Base-by-base conservation (phyloP, 176 grass and related monocot species). In the Puccinellia tenuiflora region DNA sequence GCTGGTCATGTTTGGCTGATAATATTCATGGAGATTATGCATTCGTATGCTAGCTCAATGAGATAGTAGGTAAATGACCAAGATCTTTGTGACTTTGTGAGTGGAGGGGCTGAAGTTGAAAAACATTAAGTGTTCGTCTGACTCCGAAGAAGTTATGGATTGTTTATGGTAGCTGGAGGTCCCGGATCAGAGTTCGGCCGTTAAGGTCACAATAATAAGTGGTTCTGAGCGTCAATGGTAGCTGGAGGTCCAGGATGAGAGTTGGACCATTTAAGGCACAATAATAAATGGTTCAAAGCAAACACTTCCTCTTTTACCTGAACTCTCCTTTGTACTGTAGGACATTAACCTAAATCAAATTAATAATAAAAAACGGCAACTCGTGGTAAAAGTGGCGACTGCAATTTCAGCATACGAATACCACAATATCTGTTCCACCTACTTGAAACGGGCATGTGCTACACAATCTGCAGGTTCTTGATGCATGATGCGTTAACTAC, bases 161-260 rank as follows among this genome's bases (percentile, higher is more conserved):
- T 57, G 11, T 15, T 29, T 46, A 57, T 57, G 60, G 20, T 18
- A 76, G 40, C 7, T 82, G 73, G 59, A 82, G 37, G 10, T 68
- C 38, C 38, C 26, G 11, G 59, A 67, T 56, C 46, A 75, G 56
- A 67, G 20, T 79, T 51, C 25, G 12, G 10, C 26, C 30, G 11
- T 35, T 66, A 73, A 20, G 15, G 69, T 45, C 15, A 73, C 24
- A 20, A 6, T 31, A 63, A 63, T 17, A 63, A 33, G 13, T 63
- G 29, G 15, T 63, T 5, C 35, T 3, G 25, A 40, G 18, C 59
- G 20, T 18, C 30, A 42, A 75, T 33, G 43, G 18, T 24, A 68
- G 40, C n/a, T 87, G 73, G 70, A 82, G 37, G 10, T 68, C n/a
- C 29, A 48, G 30, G 59, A 68, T 56, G 14, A 75, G 43, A 67